Evolutionary conservation across 768 basidiomycete genomes (phyloP).

Genomic region (Infundibulicybe gibba): DNA sequence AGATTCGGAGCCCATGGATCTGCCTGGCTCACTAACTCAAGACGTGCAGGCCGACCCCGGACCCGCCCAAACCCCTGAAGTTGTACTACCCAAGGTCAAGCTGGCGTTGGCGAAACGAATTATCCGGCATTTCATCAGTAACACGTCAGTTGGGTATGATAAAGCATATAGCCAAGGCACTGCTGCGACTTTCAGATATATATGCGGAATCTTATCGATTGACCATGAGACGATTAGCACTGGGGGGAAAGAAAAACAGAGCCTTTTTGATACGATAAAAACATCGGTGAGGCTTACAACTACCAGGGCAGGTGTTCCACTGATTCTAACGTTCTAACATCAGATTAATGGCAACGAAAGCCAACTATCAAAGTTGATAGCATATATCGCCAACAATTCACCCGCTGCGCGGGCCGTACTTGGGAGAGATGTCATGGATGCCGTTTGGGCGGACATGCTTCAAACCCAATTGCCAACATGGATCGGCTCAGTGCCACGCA

Average conservation of each 20-base stretch:
- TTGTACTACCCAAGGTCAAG: no score
- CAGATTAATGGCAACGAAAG: background rate
- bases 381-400: background rate
- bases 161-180: slow-evolving; percentile 6
- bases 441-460: slow-evolving; percentile 22
- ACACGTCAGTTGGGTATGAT: background rate
- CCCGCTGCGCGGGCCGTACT: slow-evolving; percentile 15
- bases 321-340: background rate
- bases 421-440: slow-evolving; percentile 21
- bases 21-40: background rate
- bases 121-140: slow-evolving; percentile 3
- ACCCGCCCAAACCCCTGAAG: no score
- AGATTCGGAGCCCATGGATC: background rate
- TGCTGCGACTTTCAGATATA: slow-evolving; percentile 3
- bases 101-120: background rate
- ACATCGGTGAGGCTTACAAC: background rate
- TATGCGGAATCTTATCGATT: slow-evolving; percentile 6
- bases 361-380: background rate
- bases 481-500: slow-evolving; percentile 21
- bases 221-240: background rate
- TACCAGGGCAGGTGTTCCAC: background rate
- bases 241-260: slow-evolving; percentile 7
- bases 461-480: slow-evolving; percentile 23
- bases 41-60: no score
- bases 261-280: slow-evolving; percentile 6